Percentiles rank a stretch among this genome's conserved stretches.
phyloP scores from a whole-genome alignment of 2,329 filamentous ascomycete species.

The Fusarium anguioides region DNA sequence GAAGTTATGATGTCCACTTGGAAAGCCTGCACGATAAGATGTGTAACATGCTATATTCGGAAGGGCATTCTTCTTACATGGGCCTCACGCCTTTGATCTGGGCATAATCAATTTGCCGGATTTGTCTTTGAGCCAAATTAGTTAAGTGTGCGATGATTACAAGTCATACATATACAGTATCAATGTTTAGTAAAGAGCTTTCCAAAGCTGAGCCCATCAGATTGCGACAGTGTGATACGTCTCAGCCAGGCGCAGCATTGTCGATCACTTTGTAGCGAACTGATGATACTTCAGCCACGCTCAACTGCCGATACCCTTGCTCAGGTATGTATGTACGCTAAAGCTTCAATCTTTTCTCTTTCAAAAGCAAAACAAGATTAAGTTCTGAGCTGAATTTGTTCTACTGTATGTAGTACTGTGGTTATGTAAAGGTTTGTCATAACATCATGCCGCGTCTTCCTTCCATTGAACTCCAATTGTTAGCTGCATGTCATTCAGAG shows the following conservation, averaged over 20 bases:
- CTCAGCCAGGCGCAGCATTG: constrained; percentile 31
- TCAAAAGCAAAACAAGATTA: not conserved
- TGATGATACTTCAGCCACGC: constrained; percentile 31
- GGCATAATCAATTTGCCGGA: not conserved
- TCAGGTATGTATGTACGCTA: no score
- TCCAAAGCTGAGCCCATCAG: constrained; percentile 7
- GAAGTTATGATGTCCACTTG: not conserved
- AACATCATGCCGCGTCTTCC: not conserved
- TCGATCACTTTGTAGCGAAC: constrained; percentile 18
- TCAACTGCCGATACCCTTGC: not conserved
- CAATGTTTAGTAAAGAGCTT: not conserved
- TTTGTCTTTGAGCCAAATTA: not conserved
- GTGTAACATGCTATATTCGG: not conserved
- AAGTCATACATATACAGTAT: not conserved
- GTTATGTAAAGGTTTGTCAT: not conserved
- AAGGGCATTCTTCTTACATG: not conserved
- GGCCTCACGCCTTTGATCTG: not conserved
- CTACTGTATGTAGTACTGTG: not conserved
- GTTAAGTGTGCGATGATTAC: not conserved
- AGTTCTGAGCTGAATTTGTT: not conserved
- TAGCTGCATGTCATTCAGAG: not conserved
- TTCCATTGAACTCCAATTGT: not conserved
- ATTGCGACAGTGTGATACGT: constrained; percentile 23
- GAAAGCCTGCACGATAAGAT: not conserved
- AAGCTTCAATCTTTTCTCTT: not conserved